These are phyloP conservation scores for Pleurotus sapidus DNA, from an alignment of 768 basidiomycete genomes.

Conservation along the genomic window DNA sequence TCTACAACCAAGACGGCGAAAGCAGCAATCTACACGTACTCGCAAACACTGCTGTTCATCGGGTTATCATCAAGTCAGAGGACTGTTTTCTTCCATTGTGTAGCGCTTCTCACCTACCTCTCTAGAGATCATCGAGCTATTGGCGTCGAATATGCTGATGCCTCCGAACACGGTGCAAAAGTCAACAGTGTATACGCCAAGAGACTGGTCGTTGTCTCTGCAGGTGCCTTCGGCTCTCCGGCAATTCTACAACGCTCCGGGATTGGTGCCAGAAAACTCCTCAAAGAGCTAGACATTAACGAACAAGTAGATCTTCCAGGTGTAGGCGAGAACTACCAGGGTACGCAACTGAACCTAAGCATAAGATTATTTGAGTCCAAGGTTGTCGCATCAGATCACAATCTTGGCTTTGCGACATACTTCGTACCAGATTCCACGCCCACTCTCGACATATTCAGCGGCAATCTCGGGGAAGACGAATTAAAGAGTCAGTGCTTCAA, in stretches of 20 bases:
- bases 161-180: slow-evolving; percentile 21
- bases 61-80: slow-evolving; percentile 43
- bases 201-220: slow-evolving; percentile 46
- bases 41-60: slow-evolving; percentile 39
- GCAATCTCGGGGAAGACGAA: slow-evolving; percentile 24
- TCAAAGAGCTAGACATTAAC: slow-evolving; percentile 45
- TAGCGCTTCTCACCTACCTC: background rate
- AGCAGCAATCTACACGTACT: slow-evolving; percentile 41
- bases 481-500: slow-evolving; percentile 32
- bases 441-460: slow-evolving; percentile 46
- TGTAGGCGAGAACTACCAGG: slow-evolving; percentile 70
- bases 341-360: slow-evolving; percentile 22
- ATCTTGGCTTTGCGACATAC: slow-evolving; percentile 34
- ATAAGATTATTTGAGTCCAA: background rate
- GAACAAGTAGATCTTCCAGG: slow-evolving; percentile 64
- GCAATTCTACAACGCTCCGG: slow-evolving; percentile 63
- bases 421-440: slow-evolving; percentile 40
- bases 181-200: slow-evolving; percentile 30
- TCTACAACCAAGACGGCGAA: slow-evolving; percentile 41
- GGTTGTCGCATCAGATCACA: slow-evolving; percentile 33
- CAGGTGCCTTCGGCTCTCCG: slow-evolving; percentile 55
- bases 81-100: background rate
- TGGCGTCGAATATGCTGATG: slow-evolving; percentile 51
- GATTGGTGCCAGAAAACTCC: slow-evolving; percentile 52
- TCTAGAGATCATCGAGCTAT: slow-evolving; percentile 37